Conservation (phyloP, 106 monocot species). For the Agapanthus africanus region DNA sequence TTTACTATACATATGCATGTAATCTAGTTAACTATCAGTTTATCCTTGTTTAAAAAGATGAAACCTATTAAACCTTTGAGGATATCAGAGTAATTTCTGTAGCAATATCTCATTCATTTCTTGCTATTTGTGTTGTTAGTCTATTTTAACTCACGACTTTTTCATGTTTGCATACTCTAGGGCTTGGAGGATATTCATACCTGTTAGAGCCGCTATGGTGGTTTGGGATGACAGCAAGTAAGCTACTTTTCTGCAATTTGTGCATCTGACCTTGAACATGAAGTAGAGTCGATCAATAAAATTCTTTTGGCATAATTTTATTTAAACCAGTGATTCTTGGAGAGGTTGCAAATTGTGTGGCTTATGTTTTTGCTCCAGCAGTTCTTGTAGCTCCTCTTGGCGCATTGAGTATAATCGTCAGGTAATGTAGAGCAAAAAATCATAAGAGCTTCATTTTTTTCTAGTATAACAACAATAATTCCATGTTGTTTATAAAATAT, state of each 20-base stretch:
- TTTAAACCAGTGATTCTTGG: conserved; percentile 68
- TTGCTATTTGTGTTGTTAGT: background rate
- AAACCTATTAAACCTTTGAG: background rate
- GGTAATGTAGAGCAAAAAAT: conserved; percentile 51
- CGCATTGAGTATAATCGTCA: conserved; percentile 90
- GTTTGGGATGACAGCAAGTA: conserved; percentile 85
- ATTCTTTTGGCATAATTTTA: conserved; percentile 8
- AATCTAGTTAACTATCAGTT: too few species aligned
- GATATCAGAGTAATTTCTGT: background rate
- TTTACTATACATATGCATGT: too few species aligned
- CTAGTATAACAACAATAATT: conserved; percentile 8
- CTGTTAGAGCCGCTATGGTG: conserved; percentile 92
- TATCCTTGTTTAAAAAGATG: too few species aligned
- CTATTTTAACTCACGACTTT: background rate
- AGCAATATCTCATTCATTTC: background rate
- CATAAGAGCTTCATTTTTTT: background rate
- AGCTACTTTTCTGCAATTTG: conserved; percentile 24
- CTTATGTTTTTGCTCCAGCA: conserved; percentile 90
- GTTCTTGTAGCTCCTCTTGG: conserved; percentile 89
- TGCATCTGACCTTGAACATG: background rate
- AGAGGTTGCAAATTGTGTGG: conserved; percentile 83
- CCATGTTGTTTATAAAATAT: background rate
- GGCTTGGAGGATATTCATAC: conserved; percentile 81
- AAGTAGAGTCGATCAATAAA: conserved; percentile 11
- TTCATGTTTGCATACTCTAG: conserved; percentile 23